Evolutionary conservation across 305 asterid genomes (phyloP).

Genomic region (Solanum hybrid): DNA sequence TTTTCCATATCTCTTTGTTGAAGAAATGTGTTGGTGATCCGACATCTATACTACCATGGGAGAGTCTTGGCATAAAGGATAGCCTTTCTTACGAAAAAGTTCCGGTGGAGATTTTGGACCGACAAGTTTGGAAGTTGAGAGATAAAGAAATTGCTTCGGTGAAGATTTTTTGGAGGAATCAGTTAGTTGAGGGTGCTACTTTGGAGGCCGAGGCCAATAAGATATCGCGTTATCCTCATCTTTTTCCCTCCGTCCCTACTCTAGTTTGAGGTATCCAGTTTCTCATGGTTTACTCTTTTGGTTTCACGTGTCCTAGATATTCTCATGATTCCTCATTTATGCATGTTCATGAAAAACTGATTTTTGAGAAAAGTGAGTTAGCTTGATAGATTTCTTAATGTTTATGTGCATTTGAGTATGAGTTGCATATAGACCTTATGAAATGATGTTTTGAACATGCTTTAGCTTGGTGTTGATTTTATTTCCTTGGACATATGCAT

Average conservation of each 20-base stretch:
- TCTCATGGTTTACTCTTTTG: not conserved
- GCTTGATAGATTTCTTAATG: not conserved
- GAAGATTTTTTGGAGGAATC: not conserved
- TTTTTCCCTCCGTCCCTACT: not conserved
- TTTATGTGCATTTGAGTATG: no score
- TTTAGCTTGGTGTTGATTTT: not conserved
- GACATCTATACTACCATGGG: not conserved
- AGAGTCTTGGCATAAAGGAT: not conserved
- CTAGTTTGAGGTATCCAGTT: not conserved
- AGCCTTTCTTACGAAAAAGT: no score
- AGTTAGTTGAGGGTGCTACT: not conserved
- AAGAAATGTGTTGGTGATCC: not conserved
- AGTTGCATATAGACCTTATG: not conserved
- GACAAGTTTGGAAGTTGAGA: not conserved
- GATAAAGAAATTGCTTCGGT: not conserved
- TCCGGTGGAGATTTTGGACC: not conserved
- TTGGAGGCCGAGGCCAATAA: not conserved
- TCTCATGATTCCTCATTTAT: not conserved
- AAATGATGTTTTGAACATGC: not conserved
- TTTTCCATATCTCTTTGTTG: not conserved
- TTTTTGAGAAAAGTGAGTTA: not conserved
- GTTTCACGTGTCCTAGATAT: not conserved
- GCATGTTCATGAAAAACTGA: not conserved
- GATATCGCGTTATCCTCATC: not conserved
- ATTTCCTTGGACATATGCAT: not conserved